These are phyloP conservation scores for Maudiozyma turicensis DNA, from an alignment of 805 yeast species.

Conservation along the genomic window DNA sequence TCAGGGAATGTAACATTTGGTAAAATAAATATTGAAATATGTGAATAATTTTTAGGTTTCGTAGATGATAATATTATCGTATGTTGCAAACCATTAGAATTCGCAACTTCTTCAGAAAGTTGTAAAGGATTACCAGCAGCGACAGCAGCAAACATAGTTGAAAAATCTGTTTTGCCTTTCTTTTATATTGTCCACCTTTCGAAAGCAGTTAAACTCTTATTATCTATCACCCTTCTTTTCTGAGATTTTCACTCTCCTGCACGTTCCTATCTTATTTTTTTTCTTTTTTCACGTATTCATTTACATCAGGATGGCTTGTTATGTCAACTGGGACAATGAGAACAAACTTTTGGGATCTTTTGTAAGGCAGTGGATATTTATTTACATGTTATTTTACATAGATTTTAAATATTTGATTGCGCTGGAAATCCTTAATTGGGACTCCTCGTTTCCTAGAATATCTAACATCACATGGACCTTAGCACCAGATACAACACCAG, in stretches of 20 bases:
- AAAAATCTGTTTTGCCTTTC: neutral
- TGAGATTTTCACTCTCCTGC: too few species aligned
- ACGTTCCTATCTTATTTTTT: too few species aligned
- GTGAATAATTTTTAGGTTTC: slow-evolving; percentile 39
- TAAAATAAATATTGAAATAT: slow-evolving; percentile 71
- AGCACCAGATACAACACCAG: slow-evolving; percentile 64
- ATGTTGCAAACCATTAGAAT: slow-evolving; percentile 30
- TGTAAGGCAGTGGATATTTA: neutral
- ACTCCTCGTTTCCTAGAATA: slow-evolving; percentile 41
- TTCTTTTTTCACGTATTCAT: too few species aligned
- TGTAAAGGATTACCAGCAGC: slow-evolving; percentile 33
- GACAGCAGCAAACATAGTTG: slow-evolving; percentile 30
- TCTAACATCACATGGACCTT: slow-evolving; percentile 49
- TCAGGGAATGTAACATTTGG: slow-evolving; percentile 73
- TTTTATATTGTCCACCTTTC: too few species aligned
- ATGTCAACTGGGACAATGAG: neutral
- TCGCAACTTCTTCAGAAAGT: slow-evolving; percentile 29
- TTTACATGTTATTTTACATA: neutral
- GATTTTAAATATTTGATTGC: slow-evolving; percentile 10
- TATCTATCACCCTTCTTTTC: too few species aligned
- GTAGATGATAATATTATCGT: slow-evolving; percentile 29
- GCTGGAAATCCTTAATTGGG: slow-evolving; percentile 17
- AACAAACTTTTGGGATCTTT: neutral
- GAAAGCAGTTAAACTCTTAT: too few species aligned
- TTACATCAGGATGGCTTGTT: too few species aligned